A percentile compares a stretch with the other conserved stretches of the same genome.
phyloP scores from a whole-genome alignment of 1,139 yeast genomes.

The Wickerhamomyces sp. region DNA sequence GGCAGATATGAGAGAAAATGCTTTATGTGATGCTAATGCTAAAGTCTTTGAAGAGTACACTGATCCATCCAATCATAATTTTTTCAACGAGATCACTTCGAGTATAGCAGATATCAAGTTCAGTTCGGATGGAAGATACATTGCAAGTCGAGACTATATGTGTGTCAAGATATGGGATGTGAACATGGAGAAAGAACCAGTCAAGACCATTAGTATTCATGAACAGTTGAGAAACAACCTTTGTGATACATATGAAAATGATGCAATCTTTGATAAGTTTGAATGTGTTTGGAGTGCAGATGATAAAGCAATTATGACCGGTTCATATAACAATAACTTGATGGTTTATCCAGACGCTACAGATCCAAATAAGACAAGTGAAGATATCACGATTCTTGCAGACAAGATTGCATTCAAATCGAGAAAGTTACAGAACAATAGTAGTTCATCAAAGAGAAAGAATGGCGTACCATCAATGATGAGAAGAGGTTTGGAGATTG shows the following conservation, averaged over 20 bases:
- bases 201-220: slow-evolving; percentile 91
- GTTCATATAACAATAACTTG: slow-evolving; percentile 94
- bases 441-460: slow-evolving; percentile 19
- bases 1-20: slow-evolving; percentile 95
- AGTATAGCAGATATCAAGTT: slow-evolving; percentile 93
- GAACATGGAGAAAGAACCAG: slow-evolving; percentile 92
- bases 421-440: slow-evolving; percentile 41
- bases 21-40: slow-evolving; percentile 87
- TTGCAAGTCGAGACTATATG: slow-evolving; percentile 94
- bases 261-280: slow-evolving; percentile 96
- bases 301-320: slow-evolving; percentile 89
- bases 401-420: slow-evolving; percentile 94
- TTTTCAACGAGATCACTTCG: slow-evolving; percentile 95
- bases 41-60: slow-evolving; percentile 88
- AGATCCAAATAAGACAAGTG: slow-evolving; percentile 34
- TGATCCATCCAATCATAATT: slow-evolving; percentile 90
- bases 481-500: slow-evolving; percentile 53
- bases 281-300: slow-evolving; percentile 96
- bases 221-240: slow-evolving; percentile 90
- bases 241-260: slow-evolving; percentile 97
- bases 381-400: slow-evolving; percentile 88
- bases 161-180: slow-evolving; percentile 98
- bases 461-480: slow-evolving; percentile 29
- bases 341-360: slow-evolving; percentile 91
- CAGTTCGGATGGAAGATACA: slow-evolving; percentile 87